These are phyloP conservation scores for Populus hybrid DNA, from an alignment of 441 rosid species.

Conservation along the genomic window DNA sequence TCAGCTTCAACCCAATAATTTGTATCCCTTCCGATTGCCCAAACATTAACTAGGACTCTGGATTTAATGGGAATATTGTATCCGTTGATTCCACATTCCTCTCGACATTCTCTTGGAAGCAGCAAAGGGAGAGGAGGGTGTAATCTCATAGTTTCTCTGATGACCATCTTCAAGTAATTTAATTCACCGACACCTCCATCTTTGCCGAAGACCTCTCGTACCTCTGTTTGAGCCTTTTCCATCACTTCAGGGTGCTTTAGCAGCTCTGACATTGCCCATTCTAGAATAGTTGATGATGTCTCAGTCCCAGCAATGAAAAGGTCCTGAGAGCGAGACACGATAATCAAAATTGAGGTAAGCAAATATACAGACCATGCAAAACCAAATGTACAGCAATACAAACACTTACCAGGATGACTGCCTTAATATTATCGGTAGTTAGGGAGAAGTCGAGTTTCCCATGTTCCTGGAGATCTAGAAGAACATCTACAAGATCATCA, in stretches of 20 bases:
- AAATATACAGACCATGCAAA: too few relatives aligned
- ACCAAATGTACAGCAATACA: too few relatives aligned
- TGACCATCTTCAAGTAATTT: too few relatives aligned
- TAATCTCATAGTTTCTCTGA: too few relatives aligned
- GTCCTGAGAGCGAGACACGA: slow-evolving; percentile 34
- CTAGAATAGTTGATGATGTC: slow-evolving; percentile 30
- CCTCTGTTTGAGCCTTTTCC: slow-evolving; percentile 32
- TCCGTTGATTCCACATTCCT: too few relatives aligned
- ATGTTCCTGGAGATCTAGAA: slow-evolving; percentile 16
- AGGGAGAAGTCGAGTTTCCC: slow-evolving; percentile 14
- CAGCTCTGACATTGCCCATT: slow-evolving; percentile 63
- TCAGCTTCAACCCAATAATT: too few relatives aligned
- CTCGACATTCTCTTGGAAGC: too few relatives aligned
- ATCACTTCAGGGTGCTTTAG: slow-evolving; percentile 24
- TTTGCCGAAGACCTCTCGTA: slow-evolving; percentile 27
- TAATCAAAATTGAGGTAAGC: neutral
- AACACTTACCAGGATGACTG: slow-evolving; percentile 23
- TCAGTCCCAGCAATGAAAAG: slow-evolving; percentile 26
- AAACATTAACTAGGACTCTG: too few relatives aligned
- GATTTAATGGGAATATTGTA: too few relatives aligned
- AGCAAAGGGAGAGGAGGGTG: too few relatives aligned
- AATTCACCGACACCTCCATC: slow-evolving; percentile 21
- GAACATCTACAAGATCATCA: slow-evolving; percentile 30
- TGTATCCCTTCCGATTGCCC: too few relatives aligned
- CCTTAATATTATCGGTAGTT: slow-evolving; percentile 15